These are phyloP conservation scores for Saturnispora zaruensis DNA, from an alignment of 805 yeast species.

Conservation along the genomic window DNA sequence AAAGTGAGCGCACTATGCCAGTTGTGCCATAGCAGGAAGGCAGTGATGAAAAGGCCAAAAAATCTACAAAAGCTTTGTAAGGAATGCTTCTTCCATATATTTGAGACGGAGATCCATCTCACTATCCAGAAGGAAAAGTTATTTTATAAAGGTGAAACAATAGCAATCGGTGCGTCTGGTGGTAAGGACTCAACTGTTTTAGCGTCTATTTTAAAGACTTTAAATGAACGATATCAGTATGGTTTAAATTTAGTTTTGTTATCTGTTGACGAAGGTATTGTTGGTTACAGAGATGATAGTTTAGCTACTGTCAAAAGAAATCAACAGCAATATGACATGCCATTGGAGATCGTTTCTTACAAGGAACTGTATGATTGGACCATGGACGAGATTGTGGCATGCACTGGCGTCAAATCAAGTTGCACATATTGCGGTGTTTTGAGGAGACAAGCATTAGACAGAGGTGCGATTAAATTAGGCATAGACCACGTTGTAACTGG, in stretches of 20 bases:
- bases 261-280: constrained; percentile 93
- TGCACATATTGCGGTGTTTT: constrained; percentile 98
- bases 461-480: constrained; percentile 85
- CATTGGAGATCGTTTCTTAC: constrained; percentile 52
- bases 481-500: constrained; percentile 94
- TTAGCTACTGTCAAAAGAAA: constrained; percentile 94
- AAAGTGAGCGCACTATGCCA: constrained; percentile 57
- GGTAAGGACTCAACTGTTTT: constrained; percentile 97
- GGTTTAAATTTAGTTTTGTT: constrained; percentile 78
- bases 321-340: constrained; percentile 54
- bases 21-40: constrained; percentile 72
- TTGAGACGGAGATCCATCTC: constrained; percentile 92
- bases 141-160: constrained; percentile 72
- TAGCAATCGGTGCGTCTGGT: constrained; percentile 98
- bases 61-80: constrained; percentile 85
- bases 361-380: constrained; percentile 92
- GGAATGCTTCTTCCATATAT: constrained; percentile 78
- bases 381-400: constrained; percentile 94
- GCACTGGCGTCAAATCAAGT: constrained; percentile 87
- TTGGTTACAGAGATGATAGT: constrained; percentile 95
- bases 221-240: constrained; percentile 82
- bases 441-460: constrained; percentile 89
- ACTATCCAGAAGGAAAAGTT: constrained; percentile 66
- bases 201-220: constrained; percentile 76
- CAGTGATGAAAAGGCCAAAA: constrained; percentile 86